Evolutionary conservation across 306 rosid genomes (phyloP).

Genomic region (Elaeagnus macrophylla): DNA sequence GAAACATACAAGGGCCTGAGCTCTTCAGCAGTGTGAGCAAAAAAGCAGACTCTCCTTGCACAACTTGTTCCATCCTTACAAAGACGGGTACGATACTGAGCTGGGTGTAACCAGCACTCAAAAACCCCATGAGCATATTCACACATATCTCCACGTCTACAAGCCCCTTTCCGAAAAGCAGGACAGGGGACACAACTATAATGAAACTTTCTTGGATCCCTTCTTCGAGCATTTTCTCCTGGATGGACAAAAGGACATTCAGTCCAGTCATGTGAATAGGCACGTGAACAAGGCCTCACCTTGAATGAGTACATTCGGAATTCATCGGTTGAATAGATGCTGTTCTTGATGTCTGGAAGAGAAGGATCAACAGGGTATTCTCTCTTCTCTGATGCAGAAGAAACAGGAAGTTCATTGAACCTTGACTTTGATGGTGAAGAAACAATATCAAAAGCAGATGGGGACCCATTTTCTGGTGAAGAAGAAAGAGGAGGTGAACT

Average conservation of each 20-base stretch:
- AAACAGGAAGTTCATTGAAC: conserved; percentile 34
- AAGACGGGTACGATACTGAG: conserved; percentile 83
- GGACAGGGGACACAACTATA: conserved; percentile 96
- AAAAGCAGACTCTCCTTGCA: conserved; percentile 74
- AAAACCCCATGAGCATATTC: conserved; percentile 96
- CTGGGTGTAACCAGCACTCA: conserved; percentile 96
- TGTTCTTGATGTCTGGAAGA: conserved; percentile 86
- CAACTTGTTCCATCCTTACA: conserved; percentile 85
- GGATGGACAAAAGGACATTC: conserved; percentile 97
- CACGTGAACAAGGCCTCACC: conserved; percentile 92
- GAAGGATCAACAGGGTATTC: conserved; percentile 88
- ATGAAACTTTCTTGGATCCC: conserved; percentile 86
- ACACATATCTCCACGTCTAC: conserved; percentile 88
- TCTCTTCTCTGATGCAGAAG: conserved; percentile 48
- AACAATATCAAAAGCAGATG: conserved; percentile 41
- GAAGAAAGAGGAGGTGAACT: conserved; percentile 39
- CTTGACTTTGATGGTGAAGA: conserved; percentile 44
- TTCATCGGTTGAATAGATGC: conserved; percentile 81
- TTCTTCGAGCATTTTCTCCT: conserved; percentile 87
- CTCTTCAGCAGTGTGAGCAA: conserved; percentile 71
- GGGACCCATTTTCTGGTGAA: conserved; percentile 43
- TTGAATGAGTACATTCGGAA: conserved; percentile 89
- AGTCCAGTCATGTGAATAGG: conserved; percentile 93
- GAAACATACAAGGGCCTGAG: conserved; percentile 75
- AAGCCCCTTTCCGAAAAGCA: conserved; percentile 80